These are phyloP conservation scores for Termitomyces heimii DNA, from an alignment of 768 basidiomycete species.

Conservation along the genomic window DNA sequence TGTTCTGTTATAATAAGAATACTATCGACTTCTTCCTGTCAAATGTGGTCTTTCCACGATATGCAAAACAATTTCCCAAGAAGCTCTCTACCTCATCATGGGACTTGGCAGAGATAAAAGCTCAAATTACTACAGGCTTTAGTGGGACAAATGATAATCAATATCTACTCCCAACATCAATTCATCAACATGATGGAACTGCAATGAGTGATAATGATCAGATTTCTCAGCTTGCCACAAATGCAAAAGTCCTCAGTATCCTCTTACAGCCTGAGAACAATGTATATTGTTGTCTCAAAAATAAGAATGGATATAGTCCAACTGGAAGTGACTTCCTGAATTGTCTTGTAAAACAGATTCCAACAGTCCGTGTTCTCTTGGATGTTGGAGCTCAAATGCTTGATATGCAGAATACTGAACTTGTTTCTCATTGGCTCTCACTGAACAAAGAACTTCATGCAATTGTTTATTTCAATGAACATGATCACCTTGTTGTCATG, in stretches of 20 bases:
- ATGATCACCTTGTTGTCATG: constrained; percentile 29
- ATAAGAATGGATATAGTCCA: constrained; percentile 12
- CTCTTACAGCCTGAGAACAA: background rate
- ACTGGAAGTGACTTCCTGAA: constrained; percentile 21
- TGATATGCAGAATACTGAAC: constrained; percentile 35
- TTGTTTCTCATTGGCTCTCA: constrained; percentile 36
- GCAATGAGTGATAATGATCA: background rate
- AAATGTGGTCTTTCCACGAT: background rate
- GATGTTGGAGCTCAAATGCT: constrained; percentile 56
- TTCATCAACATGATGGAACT: background rate
- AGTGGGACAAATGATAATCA: background rate
- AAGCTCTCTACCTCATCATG: background rate
- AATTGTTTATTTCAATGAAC: constrained; percentile 35
- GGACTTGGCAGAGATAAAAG: background rate
- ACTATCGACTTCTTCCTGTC: constrained; percentile 24
- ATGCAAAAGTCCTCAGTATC: background rate
- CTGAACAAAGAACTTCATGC: constrained; percentile 24
- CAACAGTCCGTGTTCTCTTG: constrained; percentile 40
- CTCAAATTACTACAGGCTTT: background rate
- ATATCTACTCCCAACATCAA: background rate
- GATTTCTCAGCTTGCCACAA: background rate
- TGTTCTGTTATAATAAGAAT: constrained; percentile 29
- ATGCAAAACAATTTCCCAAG: background rate
- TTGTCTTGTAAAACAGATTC: constrained; percentile 24
- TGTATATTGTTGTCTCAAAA: constrained; percentile 21